A percentile compares a stretch with the other conserved stretches of the same genome.
Conservation (phyloP, 768 basidiomycete species). For the Xerocomus potaroensis region DNA sequence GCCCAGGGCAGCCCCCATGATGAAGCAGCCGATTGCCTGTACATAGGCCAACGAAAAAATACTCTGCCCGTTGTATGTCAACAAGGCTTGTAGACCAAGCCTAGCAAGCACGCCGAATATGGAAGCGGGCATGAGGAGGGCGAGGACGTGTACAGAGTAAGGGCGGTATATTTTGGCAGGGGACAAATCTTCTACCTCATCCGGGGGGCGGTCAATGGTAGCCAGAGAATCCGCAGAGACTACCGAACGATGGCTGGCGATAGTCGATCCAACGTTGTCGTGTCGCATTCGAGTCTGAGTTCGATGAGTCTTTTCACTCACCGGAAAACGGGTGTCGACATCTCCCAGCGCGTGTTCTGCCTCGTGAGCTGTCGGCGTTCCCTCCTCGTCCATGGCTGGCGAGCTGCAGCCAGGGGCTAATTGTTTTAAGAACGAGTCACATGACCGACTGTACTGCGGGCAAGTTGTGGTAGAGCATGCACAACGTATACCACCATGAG, state of each 20-base stretch:
- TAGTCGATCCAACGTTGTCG: slow-evolving; percentile 31
- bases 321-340: neutral
- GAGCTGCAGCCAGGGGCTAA: neutral
- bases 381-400: slow-evolving; percentile 5
- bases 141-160: slow-evolving; percentile 58
- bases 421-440: neutral
- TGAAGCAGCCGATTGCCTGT: slow-evolving; percentile 82
- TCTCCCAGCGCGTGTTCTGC: neutral
- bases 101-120: slow-evolving; percentile 82
- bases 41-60: slow-evolving; percentile 83
- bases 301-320: slow-evolving; percentile 2
- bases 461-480: too few species aligned
- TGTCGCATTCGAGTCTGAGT: slow-evolving; percentile 4
- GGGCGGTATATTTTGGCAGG: slow-evolving; percentile 43
- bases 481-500: slow-evolving; percentile 46
- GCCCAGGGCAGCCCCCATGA: slow-evolving; percentile 81
- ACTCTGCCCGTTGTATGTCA: slow-evolving; percentile 65
- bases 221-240: slow-evolving; percentile 37
- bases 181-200: slow-evolving; percentile 30
- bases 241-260: slow-evolving; percentile 33
- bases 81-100: slow-evolving; percentile 72
- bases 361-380: neutral
- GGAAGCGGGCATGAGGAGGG: slow-evolving; percentile 74
- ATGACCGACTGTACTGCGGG: neutral
- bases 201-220: slow-evolving; percentile 39